Percentiles rank a stretch among this genome's conserved stretches.
phyloP scores from a whole-genome alignment of 352 stramenopile species.

The Globisporangium echinulatum region DNA sequence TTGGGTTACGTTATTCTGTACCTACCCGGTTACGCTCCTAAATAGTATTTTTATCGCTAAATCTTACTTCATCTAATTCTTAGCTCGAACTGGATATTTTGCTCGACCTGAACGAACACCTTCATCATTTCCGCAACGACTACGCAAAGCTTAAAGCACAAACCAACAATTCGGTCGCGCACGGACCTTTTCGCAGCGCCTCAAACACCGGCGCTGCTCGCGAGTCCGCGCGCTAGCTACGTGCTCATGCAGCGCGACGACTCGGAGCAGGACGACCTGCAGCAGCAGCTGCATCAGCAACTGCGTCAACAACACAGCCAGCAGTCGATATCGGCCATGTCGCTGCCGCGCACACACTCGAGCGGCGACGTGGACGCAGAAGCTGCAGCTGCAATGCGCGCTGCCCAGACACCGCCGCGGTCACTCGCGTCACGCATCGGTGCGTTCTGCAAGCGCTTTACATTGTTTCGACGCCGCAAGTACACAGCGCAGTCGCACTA shows the following conservation, averaged over 20 bases:
- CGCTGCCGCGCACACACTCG: slow-evolving; percentile 1
- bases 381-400: neutral
- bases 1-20: too few species aligned
- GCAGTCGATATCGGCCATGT: neutral
- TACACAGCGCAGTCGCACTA: slow-evolving; percentile 5
- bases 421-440: slow-evolving; percentile 1
- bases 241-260: slow-evolving; percentile 4
- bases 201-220: slow-evolving; percentile 1
- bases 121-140: too few species aligned
- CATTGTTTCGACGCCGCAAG: slow-evolving; percentile 1
- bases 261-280: neutral
- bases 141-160: neutral
- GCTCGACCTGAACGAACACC: too few species aligned
- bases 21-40: too few species aligned
- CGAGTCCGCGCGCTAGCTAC: slow-evolving; percentile 8
- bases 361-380: neutral
- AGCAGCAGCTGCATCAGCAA: neutral
- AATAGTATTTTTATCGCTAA: too few species aligned
- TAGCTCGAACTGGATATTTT: too few species aligned
- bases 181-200: neutral
- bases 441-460: neutral
- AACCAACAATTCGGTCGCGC: neutral
- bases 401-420: neutral
- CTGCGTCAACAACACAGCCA: neutral
- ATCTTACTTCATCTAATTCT: too few species aligned